These are phyloP conservation scores for Suhomyces chickasaworum DNA, from an alignment of 1,139 yeast genomes.

Conservation along the genomic window DNA sequence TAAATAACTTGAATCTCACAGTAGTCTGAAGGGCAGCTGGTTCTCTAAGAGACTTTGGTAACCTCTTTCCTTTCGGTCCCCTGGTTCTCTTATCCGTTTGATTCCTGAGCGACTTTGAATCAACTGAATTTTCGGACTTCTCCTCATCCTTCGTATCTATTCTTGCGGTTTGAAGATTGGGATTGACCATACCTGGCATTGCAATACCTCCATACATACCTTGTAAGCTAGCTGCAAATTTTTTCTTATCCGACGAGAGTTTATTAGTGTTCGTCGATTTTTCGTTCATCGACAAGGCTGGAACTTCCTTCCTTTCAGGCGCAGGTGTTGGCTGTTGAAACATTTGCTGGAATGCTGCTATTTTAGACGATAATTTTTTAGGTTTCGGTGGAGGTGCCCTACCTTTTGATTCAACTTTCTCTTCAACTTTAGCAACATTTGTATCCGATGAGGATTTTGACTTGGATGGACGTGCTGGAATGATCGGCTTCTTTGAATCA, in stretches of 20 bases:
- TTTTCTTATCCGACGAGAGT: slow-evolving; percentile 38
- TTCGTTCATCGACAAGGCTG: slow-evolving; percentile 4
- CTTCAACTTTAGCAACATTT: neutral
- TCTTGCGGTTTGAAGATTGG: slow-evolving; percentile 19
- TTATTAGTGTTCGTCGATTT: slow-evolving; percentile 16
- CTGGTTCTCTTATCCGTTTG: slow-evolving; percentile 48
- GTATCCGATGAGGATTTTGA: slow-evolving; percentile 2
- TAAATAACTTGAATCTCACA: slow-evolving; percentile 33
- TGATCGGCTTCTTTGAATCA: neutral
- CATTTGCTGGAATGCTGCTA: slow-evolving; percentile 80
- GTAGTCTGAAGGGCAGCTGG: slow-evolving; percentile 41
- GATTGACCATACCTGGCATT: slow-evolving; percentile 63
- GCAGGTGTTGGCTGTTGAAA: slow-evolving; percentile 28
- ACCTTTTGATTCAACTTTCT: slow-evolving; percentile 12
- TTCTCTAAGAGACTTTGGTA: slow-evolving; percentile 63
- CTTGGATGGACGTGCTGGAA: slow-evolving; percentile 14
- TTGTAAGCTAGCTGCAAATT: slow-evolving; percentile 57
- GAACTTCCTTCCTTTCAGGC: neutral
- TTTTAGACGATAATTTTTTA: slow-evolving; percentile 72
- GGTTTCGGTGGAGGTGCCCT: slow-evolving; percentile 69
- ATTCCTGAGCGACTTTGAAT: neutral
- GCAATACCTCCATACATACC: slow-evolving; percentile 62
- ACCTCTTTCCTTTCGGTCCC: slow-evolving; percentile 78
- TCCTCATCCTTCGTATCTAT: slow-evolving; percentile 56
- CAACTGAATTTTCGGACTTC: neutral